A percentile compares a stretch with the other conserved stretches of the same genome.
Conservation (phyloP, 352 stramenopile species). For the Pilasporangium apinafurcum region DNA sequence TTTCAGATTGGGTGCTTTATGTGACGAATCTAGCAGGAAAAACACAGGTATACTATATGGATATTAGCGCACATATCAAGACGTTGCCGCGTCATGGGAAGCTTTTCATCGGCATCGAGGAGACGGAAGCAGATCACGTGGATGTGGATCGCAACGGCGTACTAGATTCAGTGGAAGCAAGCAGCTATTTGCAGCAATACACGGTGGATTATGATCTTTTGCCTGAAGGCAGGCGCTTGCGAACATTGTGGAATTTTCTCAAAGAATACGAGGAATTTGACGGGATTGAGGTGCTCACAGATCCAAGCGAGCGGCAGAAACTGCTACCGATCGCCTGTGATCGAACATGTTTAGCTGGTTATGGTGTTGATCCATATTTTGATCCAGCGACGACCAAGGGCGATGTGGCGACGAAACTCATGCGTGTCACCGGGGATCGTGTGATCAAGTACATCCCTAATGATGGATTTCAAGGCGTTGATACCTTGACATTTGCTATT, state of each 20-base stretch:
- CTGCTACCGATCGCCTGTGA: slow-evolving; percentile 52
- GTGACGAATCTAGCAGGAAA: slow-evolving; percentile 60
- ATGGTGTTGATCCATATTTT: slow-evolving; percentile 55
- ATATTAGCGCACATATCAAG: slow-evolving; percentile 49
- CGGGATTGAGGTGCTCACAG: slow-evolving; percentile 39
- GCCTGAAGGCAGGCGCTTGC: slow-evolving; percentile 22
- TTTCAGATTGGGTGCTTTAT: slow-evolving; percentile 69
- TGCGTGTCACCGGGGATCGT: slow-evolving; percentile 31
- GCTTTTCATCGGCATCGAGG: slow-evolving; percentile 40
- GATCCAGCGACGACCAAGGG: slow-evolving; percentile 33
- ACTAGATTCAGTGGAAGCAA: slow-evolving; percentile 50
- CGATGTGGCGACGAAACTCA: slow-evolving; percentile 36
- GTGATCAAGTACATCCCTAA: slow-evolving; percentile 58
- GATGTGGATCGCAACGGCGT: slow-evolving; percentile 51
- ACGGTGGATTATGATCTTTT: slow-evolving; percentile 41
- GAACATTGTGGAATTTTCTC: slow-evolving; percentile 40
- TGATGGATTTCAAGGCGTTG: slow-evolving; percentile 31
- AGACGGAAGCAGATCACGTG: slow-evolving; percentile 59
- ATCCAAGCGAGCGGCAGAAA: slow-evolving; percentile 47
- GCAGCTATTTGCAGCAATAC: slow-evolving; percentile 41
- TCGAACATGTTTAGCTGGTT: slow-evolving; percentile 24
- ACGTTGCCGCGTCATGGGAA: slow-evolving; percentile 67
- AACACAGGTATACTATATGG: slow-evolving; percentile 53
- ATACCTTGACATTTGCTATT: slow-evolving; percentile 59
- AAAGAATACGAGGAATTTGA: slow-evolving; percentile 30